phyloP scores from a whole-genome alignment of 345 rosid species.

The Aquilaria sinensis region DNA sequence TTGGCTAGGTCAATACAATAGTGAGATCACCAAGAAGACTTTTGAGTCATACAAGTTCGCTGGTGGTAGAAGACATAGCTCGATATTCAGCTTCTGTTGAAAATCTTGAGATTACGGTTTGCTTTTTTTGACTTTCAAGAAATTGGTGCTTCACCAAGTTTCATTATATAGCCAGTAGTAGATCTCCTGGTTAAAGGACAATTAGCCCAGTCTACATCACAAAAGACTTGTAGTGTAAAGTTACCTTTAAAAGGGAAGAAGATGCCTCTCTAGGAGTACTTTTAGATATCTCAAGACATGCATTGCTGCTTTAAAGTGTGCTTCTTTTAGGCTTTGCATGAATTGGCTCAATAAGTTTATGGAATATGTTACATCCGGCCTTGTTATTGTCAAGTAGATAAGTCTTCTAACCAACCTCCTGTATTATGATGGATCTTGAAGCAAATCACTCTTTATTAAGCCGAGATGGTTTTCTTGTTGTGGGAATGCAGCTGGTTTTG shows the following conservation, averaged over 20 bases:
- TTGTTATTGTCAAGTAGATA: constrained; percentile 8
- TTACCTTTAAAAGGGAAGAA: background rate
- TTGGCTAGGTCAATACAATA: background rate
- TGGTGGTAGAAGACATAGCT: background rate
- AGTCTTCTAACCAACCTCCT: constrained; percentile 4
- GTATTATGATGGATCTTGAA: background rate
- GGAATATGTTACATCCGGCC: constrained; percentile 4
- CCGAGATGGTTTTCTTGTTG: background rate
- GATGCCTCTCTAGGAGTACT: background rate
- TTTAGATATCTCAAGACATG: constrained; percentile 3
- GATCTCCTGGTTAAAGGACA: background rate
- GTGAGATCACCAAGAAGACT: background rate
- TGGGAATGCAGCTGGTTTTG: background rate
- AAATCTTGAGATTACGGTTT: background rate
- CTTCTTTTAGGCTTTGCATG: background rate
- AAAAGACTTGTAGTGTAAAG: background rate
- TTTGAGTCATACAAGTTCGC: background rate
- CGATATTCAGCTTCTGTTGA: background rate
- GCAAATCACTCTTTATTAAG: background rate
- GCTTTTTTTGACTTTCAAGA: constrained; percentile 1
- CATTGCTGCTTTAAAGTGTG: background rate
- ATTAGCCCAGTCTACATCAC: constrained; percentile 11
- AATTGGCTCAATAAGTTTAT: constrained; percentile 1
- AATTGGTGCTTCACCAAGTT: background rate
- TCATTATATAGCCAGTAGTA: background rate